Base-by-base conservation (phyloP, 2,329 filamentous ascomycete genomes). In the Neonectria punicea region DNA sequence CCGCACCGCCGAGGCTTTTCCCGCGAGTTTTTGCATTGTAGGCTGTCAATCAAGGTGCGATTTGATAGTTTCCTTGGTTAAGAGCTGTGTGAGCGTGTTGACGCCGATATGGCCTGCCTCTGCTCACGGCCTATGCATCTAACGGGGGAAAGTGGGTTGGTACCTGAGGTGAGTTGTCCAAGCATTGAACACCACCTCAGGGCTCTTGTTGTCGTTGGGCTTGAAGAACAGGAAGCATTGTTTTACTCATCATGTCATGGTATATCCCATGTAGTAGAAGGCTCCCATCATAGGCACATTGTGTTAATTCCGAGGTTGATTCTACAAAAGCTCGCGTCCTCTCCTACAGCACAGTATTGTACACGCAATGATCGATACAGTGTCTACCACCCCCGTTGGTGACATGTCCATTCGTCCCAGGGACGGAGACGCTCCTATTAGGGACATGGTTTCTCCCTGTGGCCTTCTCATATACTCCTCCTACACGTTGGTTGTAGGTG, bases 271-370 rank as follows among this genome's bases (percentile, higher is more conserved):
- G 16, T 2, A 54, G 39, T 8, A n/a, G 1, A 16, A 16, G n/a
- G 49, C 14, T 22, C 30, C 9, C 6, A n/a, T 28, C 32, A 22
- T 14, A 25, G 13, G 14, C 34, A 4, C 49, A 16, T 30, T 49
- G 44, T 50, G 36, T 43, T 32, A 18, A 51, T 57, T 20, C 39
- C 18, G 11, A 11, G 44, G 53, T 63, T 67, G 58, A 61, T 70
- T 68, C 73, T 70, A 68, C 69, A 72, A 55, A 66, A 64, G 58
- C 57, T 59, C 39, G 58, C 68, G 63, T 68, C 54, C 69, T 68
- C 70, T 61, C 55, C 20, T n/a, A 62, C 61, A 60, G 60, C 65
- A 58, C 5, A 25, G 25, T 74, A 73, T 67, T 74, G 65, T 73
- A 73, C 70, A 67, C 65, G 62, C 46, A 63, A 65, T 66, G 64